Base-by-base conservation (phyloP, 2,329 filamentous ascomycete genomes). In the Dactylonectria estremocensis region DNA sequence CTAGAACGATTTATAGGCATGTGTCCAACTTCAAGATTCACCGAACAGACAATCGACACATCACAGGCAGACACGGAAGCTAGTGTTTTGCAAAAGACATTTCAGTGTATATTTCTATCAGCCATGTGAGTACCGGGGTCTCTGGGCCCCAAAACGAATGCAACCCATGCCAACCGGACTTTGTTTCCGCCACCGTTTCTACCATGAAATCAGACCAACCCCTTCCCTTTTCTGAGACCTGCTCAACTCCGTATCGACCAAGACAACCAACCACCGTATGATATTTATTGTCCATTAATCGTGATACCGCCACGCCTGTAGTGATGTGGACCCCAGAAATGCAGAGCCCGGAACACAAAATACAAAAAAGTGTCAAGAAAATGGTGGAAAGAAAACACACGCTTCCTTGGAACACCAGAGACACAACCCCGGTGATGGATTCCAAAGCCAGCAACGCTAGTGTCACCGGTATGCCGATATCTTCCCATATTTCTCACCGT, bases 241-340 rank as follows among this genome's bases (percentile, higher is more conserved):
- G 57, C 50, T 54, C 60, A 59, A 54, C 53, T 64, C 53, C 67
- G 53, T 62, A 31, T 55, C 48, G 45, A 40, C 59, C 50, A 37
- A 35, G 66, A 65, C 50, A 61, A 35, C 40, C 60, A 54, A 28
- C 20, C 37, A 53, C n/a, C 56, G 13, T 57, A 43, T 67, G 50
- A 45, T 63, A 55, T 45, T 50, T 53, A 54, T 61, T 22, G 53
- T 54, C 48, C 61, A 63, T 68, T 61, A 63, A 45, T 66, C 67
- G 35, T 64, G 60, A 54, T 61, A 54, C 50, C 35, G 35, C 43
- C 64, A 48, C 59, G 18, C 64, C 55, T 64, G 61, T 55, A 43
- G 22, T 65, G 48, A 37, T 24, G 49, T 52, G 55, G 46, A 60
- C 18, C 48, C 37, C 43, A 18, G 33, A 57, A 68, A 59, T 67